These are phyloP conservation scores for Calonectria ilicicola DNA, from an alignment of 2,329 filamentous ascomycete genomes.

Conservation along the genomic window DNA sequence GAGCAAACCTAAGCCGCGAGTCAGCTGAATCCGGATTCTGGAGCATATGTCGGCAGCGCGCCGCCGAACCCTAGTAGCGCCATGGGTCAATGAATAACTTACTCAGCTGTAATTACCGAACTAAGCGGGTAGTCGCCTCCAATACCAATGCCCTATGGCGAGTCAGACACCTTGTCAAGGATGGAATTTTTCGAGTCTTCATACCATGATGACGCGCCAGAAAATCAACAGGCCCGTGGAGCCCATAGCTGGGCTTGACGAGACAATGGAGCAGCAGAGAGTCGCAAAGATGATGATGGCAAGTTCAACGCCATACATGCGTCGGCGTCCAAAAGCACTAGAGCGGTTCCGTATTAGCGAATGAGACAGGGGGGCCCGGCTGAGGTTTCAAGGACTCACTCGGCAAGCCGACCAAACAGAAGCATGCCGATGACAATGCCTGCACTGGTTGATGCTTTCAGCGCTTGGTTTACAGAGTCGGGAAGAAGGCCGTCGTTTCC, in stretches of 20 bases:
- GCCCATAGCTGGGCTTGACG: slow-evolving; percentile 70
- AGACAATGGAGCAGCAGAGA: slow-evolving; percentile 73
- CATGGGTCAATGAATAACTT: slow-evolving; percentile 34
- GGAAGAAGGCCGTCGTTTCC: slow-evolving; percentile 71
- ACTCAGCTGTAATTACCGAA: slow-evolving; percentile 84
- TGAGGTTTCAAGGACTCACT: slow-evolving; percentile 52
- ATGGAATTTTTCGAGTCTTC: slow-evolving; percentile 20
- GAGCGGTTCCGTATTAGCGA: neutral
- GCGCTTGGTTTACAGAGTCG: slow-evolving; percentile 74
- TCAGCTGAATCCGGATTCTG: slow-evolving; percentile 27
- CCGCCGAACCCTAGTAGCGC: slow-evolving; percentile 25
- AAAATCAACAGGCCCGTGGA: slow-evolving; percentile 75
- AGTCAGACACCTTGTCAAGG: slow-evolving; percentile 25
- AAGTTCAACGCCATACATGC: slow-evolving; percentile 85
- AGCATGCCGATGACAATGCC: slow-evolving; percentile 85
- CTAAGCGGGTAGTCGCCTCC: slow-evolving; percentile 87
- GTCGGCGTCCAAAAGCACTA: slow-evolving; percentile 76
- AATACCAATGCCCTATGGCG: slow-evolving; percentile 73
- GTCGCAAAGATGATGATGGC: slow-evolving; percentile 79
- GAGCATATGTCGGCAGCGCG: slow-evolving; percentile 6
- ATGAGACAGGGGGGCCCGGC: neutral
- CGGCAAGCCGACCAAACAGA: slow-evolving; percentile 81
- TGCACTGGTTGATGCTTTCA: slow-evolving; percentile 85
- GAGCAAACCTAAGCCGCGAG: slow-evolving; percentile 71
- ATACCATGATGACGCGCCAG: slow-evolving; percentile 80